Percentiles rank a stretch among this genome's conserved stretches.
These are phyloP conservation scores for Candida coquimbonensis DNA, from an alignment of 805 yeast genomes.

Conservation along the genomic window DNA sequence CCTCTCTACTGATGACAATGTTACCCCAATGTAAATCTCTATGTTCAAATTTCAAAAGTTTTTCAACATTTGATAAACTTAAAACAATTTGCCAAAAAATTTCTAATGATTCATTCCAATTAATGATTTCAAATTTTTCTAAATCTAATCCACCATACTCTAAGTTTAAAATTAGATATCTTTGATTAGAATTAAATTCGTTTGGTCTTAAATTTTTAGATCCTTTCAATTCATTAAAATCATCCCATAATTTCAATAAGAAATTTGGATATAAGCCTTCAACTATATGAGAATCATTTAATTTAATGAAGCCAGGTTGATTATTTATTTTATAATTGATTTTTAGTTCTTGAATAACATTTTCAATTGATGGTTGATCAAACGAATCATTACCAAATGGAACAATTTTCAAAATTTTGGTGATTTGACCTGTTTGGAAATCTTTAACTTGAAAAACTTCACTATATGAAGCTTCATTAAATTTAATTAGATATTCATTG, in stretches of 20 bases:
- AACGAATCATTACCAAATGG: conserved; percentile 42
- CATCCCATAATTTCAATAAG: conserved; percentile 40
- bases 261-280: conserved; percentile 36
- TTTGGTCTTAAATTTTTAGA: conserved; percentile 34
- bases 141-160: conserved; percentile 39
- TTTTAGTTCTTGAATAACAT: conserved; percentile 40
- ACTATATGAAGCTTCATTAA: conserved; percentile 41
- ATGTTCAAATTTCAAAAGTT: conserved; percentile 53
- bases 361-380: conserved; percentile 35
- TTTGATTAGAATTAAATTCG: conserved; percentile 24
- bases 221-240: conserved; percentile 23
- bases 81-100: conserved; percentile 50
- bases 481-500: conserved; percentile 27
- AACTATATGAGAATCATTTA: conserved; percentile 39
- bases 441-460: conserved; percentile 34
- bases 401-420: conserved; percentile 39
- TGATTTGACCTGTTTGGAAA: conserved; percentile 17
- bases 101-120: conserved; percentile 32
- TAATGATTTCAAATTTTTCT: conserved; percentile 33
- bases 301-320: conserved; percentile 37
- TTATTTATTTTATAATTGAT: conserved; percentile 34
- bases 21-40: conserved; percentile 67
- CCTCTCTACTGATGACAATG: conserved; percentile 37
- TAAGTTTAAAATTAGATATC: conserved; percentile 29
- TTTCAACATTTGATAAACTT: conserved; percentile 47